Base-by-base conservation (phyloP, 306 rosid species). In the Casuarina equisetifolia region DNA sequence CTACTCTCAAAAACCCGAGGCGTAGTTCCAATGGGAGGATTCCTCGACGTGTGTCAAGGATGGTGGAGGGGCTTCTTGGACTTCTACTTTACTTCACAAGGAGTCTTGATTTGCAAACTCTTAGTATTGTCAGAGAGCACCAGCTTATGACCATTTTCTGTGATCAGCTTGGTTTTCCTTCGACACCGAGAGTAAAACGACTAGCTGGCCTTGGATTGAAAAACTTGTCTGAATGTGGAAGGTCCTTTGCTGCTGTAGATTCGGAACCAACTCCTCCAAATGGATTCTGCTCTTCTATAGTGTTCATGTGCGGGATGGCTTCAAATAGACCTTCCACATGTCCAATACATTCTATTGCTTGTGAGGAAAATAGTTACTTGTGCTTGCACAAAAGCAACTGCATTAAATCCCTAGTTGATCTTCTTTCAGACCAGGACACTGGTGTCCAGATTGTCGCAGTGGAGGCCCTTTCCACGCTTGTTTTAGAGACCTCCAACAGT, bases 31-130 rank as follows among this genome's bases (percentile, higher is more conserved):
- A 62, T 55, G 84, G 84, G 40, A 81, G 88, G 79, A 40, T 76
- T 59, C 77, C 89, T 6, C 80, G 76, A n/a, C 53, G 84, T 19
- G 81, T 79, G 4, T 77, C 85, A 59, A 81, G 80, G 83, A 76
- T 87, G 86, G 78, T 72, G 72, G 94, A 90, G 81, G 94, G 91
- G 57, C 94, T 90, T 51, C 83, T 90, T 9, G 91, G 91, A 36
- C 83, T 90, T 74, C 71, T 88, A 38, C 84, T 87, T 82, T 84
- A 85, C 73, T 78, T 83, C 17, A 78, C 86, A 59, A 84, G 80
- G 69, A 87, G 61, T 63, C 75, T 78, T 52, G 78, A 87, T 79
- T 81, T 77, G 12, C 79, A 78, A 70, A 82, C 75, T 72, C 82
- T 87, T 61, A 58, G 69, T 16, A 38, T 72, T 44, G 69, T 87